Evolutionary conservation across 2,329 filamentous ascomycete genomes (phyloP).

Genomic region (Verticillium longisporum): DNA sequence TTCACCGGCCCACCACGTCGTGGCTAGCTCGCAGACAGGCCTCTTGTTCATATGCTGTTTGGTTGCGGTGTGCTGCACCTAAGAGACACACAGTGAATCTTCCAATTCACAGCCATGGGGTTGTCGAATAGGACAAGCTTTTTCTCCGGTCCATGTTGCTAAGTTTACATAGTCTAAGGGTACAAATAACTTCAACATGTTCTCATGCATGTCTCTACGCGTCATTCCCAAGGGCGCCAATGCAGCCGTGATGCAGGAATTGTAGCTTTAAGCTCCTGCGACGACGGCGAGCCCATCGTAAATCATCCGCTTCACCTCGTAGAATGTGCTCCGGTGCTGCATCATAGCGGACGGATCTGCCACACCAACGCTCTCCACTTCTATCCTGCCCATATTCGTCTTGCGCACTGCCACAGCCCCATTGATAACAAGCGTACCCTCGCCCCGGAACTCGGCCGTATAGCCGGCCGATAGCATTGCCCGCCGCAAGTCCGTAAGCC

Average conservation of each 20-base stretch:
- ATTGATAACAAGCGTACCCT: slow-evolving; percentile 86
- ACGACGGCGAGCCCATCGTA: slow-evolving; percentile 93
- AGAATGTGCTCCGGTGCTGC: slow-evolving; percentile 61
- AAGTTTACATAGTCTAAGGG: neutral
- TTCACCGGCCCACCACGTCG: neutral
- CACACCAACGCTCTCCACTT: slow-evolving; percentile 70
- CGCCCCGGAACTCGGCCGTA: slow-evolving; percentile 85
- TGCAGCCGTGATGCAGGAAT: neutral
- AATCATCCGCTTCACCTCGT: slow-evolving; percentile 82
- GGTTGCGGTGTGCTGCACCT: no score
- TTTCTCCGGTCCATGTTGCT: neutral
- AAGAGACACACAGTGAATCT: neutral
- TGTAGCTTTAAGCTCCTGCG: slow-evolving; percentile 28
- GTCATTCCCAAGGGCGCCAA: neutral
- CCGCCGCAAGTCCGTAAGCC: slow-evolving; percentile 79
- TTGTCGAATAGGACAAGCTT: neutral
- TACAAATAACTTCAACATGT: neutral
- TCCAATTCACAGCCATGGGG: neutral
- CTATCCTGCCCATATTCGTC: slow-evolving; percentile 77
- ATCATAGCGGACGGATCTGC: slow-evolving; percentile 30
- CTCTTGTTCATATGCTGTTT: no score
- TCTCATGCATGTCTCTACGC: neutral
- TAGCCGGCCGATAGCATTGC: slow-evolving; percentile 79
- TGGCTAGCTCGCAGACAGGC: neutral
- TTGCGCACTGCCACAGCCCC: slow-evolving; percentile 84